Base-by-base conservation (phyloP, 2,329 filamentous ascomycete genomes). In the Clonostachys rosea region DNA sequence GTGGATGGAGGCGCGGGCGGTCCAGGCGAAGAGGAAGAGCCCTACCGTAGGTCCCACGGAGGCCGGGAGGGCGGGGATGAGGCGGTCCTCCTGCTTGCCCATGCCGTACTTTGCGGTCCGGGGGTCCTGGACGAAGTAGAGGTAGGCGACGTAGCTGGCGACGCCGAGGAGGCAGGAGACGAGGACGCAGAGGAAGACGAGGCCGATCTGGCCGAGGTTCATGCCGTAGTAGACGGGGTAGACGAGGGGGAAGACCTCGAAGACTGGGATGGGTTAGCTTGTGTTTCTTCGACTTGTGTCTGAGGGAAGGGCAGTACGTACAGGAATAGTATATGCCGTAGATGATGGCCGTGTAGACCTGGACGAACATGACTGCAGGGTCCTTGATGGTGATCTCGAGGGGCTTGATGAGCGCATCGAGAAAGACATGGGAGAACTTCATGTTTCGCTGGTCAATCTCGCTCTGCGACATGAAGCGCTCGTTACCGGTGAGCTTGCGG, bases 191-290 rank as follows among this genome's bases (percentile, higher is more conserved):
- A 81, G 66, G 67, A 86, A 86, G 41, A 82, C 74, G 10, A 85
- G 71, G 33, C 81, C 80, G 51, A 78, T 65, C 52, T 81, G 59
- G 34, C 81, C 80, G 3, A 78, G 62, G 49, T 70, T 75, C 74
- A 87, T 84, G 57, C 66, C 61, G 63, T 87, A 86, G 56, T 75
- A 67, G 37, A 70, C 70, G 3, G 73, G 71, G 59, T 83, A 87
- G 47, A 86, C 80, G 13, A 84, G 66, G 5, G 82, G 81, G 61
- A 86, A 86, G n/a, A 77, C 77, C 56, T 86, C 82, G 58, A 86
- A 86, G 62, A 69, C 64, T 66, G 24, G 20, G 4, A 8, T 13
- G n/a, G 11, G 1, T 42, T 13, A 47, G 51, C 57, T 50, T 58
- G 45, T 11, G 14, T 39, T 43, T 43, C 20, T 16, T n/a, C 42